Conservation (phyloP, 495 filamentous ascomycete species). For the Aspergillus heteromorphus region DNA sequence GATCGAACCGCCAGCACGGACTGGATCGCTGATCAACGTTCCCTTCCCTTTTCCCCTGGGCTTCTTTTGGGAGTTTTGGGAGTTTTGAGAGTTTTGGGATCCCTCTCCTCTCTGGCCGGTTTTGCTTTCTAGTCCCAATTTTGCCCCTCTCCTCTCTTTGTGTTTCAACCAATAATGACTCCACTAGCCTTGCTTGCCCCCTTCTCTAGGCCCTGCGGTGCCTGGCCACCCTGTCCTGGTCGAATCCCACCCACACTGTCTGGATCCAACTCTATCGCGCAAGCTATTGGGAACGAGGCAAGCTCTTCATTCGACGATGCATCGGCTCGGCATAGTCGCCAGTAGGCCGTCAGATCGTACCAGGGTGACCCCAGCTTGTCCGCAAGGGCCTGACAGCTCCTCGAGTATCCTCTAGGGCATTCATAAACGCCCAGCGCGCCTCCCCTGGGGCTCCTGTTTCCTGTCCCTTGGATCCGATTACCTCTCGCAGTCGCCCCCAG, state of each 20-base stretch:
- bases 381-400: slow-evolving; percentile 21
- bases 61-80: not conserved
- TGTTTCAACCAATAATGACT: slow-evolving; percentile 10
- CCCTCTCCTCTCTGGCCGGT: not conserved
- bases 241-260: slow-evolving; percentile 9
- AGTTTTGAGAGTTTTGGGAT: not conserved
- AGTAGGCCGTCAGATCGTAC: slow-evolving; percentile 8
- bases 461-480: slow-evolving; percentile 3
- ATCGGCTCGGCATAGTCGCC: slow-evolving; percentile 1
- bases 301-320: slow-evolving; percentile 14
- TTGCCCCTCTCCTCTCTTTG: slow-evolving; percentile 5
- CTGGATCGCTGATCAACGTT: slow-evolving; percentile 15
- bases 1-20: slow-evolving; percentile 16
- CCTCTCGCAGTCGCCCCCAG: not conserved
- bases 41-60: slow-evolving; percentile 2
- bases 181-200: slow-evolving; percentile 18
- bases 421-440: slow-evolving; percentile 16
- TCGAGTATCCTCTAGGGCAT: slow-evolving; percentile 10
- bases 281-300: slow-evolving; percentile 22
- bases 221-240: slow-evolving; percentile 13
- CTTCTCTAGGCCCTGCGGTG: slow-evolving; percentile 4
- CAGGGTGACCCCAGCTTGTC: slow-evolving; percentile 10
- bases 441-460: slow-evolving; percentile 5
- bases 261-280: slow-evolving; percentile 24
- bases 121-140: slow-evolving; percentile 1